Base-by-base conservation (phyloP, 176 grass and related monocot species). In the Pharus latifolius region DNA sequence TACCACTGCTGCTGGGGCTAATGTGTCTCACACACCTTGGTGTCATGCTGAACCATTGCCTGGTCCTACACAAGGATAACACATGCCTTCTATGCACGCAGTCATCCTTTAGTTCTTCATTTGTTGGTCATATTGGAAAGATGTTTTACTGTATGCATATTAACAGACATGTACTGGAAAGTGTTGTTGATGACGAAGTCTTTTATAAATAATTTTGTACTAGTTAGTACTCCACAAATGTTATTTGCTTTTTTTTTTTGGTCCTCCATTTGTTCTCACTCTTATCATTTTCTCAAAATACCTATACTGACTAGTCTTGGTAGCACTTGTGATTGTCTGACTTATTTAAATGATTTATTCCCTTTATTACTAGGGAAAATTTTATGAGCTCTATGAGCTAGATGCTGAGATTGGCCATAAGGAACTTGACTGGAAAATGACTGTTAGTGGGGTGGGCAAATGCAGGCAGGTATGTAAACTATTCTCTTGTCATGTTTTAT, bases 401-500 rank as follows among this genome's bases (percentile, higher is more conserved):
- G 94, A 98, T 83, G 89, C 94, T 83, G 94, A 98, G 74, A 75
- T 98, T 57, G 94, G 94, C 56, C 83, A 88, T 5, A 92, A 77
- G 51, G 94, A 98, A 75, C 78, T 97, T 78, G 94, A 90, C 68
- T 98, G 94, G 94, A 98, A 92, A 98, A 98, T 98, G 84, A 98
- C 94, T 54, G 23, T 81, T 57, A 92, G 65, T 74, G 94, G 94
- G 30, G 94, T 98, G 41, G 94, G 94, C 68, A 98, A 92, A 74
- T 97, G 94, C 72, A 77, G 94, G 57, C 94, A 98, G 94, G 94
- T 98, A 66, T 4, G 52, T 61, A 70, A 45, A 56, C 65, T 20
- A 3, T 70, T 53, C 13, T 37, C 6, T 7, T 78, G 37, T 67
- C 33, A 34, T 78, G 29, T 38, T 76, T 24, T 75, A 8, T 20